Evolutionary conservation across 228 moss, liverwort and hornwort species (phyloP).

Genomic region (Sphagnum magellanicum): DNA sequence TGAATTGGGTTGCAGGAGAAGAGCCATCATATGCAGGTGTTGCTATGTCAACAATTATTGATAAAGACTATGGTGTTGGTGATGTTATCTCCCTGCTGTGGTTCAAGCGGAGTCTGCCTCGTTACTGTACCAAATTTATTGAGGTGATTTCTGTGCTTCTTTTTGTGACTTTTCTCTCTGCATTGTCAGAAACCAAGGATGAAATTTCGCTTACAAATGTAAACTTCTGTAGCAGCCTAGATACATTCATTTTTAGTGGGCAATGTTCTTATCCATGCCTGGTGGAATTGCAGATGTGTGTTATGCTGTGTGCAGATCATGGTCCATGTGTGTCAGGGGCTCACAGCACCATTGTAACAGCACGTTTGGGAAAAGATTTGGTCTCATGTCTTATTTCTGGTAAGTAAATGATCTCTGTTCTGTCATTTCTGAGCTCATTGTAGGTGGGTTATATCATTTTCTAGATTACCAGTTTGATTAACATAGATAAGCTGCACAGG

Average conservation of each 20-base stretch:
- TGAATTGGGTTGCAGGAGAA: slow-evolving; percentile 13
- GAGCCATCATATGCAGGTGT: slow-evolving; percentile 42
- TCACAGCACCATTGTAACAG: slow-evolving; percentile 81
- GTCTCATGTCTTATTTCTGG: slow-evolving; percentile 86
- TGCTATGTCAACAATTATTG: slow-evolving; percentile 38
- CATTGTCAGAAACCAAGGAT: too few species aligned
- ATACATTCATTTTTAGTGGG: too few species aligned
- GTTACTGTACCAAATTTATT: slow-evolving; percentile 36
- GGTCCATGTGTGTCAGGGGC: slow-evolving; percentile 92
- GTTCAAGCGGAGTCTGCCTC: slow-evolving; percentile 36
- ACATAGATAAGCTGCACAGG: too few species aligned
- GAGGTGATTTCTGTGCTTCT: slow-evolving; percentile 10
- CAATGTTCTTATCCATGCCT: neutral
- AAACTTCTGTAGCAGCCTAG: too few species aligned
- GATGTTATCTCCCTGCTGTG: slow-evolving; percentile 43
- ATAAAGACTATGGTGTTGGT: slow-evolving; percentile 25
- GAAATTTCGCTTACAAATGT: too few species aligned
- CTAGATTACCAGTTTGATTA: too few species aligned
- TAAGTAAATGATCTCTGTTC: slow-evolving; percentile 2
- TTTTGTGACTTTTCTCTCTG: too few species aligned
- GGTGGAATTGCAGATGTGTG: slow-evolving; percentile 57
- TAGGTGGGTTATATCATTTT: too few species aligned
- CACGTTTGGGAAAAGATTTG: slow-evolving; percentile 88
- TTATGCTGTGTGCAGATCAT: slow-evolving; percentile 87
- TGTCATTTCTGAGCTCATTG: too few species aligned